Evolutionary conservation across 495 filamentous ascomycete species (phyloP).

Genomic region (Echria macrotheca): DNA sequence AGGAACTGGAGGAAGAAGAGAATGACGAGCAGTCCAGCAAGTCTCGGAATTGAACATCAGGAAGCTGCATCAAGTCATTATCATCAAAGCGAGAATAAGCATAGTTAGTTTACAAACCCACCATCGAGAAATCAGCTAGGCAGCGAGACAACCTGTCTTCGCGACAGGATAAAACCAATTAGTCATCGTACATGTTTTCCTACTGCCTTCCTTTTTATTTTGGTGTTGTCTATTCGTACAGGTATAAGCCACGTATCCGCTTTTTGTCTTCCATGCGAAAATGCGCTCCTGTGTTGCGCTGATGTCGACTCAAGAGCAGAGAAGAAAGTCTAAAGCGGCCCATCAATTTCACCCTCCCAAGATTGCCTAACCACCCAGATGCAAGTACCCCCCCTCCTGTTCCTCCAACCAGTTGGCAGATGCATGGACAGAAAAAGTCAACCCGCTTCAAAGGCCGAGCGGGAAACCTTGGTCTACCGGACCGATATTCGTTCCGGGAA

Average conservation of each 20-base stretch:
- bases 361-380: conserved; percentile 9
- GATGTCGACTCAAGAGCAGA: conserved; percentile 10
- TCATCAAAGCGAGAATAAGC: too few species aligned
- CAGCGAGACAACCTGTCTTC: too few species aligned
- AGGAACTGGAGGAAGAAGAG: too few species aligned
- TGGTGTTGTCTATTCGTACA: conserved; percentile 24
- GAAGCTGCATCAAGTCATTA: too few species aligned
- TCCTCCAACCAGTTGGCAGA: neutral
- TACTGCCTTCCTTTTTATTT: conserved; percentile 19
- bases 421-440: neutral
- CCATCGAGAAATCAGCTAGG: too few species aligned
- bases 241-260: conserved; percentile 15
- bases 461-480: neutral
- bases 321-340: conserved; percentile 16
- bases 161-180: too few species aligned
- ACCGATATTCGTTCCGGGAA: neutral
- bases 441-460: neutral
- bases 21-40: too few species aligned
- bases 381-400: conserved; percentile 5
- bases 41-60: too few species aligned
- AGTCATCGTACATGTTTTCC: conserved; percentile 1
- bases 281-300: neutral
- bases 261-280: conserved; percentile 25
- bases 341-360: conserved; percentile 1
- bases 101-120: too few species aligned